Evolutionary conservation across 768 basidiomycete species (phyloP).

Genomic region (Xerocomellus intermedius): DNA sequence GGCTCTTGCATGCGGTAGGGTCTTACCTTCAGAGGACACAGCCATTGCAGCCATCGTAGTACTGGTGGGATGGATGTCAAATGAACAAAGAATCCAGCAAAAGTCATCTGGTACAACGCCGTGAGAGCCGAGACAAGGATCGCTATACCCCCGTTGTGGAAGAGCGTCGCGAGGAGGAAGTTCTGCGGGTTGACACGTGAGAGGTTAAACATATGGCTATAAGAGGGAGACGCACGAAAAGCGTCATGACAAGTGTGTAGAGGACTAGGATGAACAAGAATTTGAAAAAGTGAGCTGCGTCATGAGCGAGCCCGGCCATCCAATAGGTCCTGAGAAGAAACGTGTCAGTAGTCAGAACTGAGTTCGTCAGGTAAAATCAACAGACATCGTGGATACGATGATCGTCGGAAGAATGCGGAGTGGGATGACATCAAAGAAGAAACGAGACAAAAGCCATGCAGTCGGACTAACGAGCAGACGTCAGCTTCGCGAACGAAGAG

Average conservation of each 20-base stretch:
- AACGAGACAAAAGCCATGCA: conserved; percentile 85
- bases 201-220: neutral
- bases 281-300: conserved; percentile 89
- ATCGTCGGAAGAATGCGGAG: conserved; percentile 88
- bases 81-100: conserved; percentile 92
- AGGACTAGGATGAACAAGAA: conserved; percentile 87
- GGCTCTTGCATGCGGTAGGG: neutral
- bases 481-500: neutral
- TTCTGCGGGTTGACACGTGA: conserved; percentile 49
- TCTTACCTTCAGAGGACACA: conserved; percentile 69
- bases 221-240: conserved; percentile 58
- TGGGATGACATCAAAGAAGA: conserved; percentile 88
- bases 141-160: conserved; percentile 86
- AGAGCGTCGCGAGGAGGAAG: conserved; percentile 82
- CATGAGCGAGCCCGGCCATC: conserved; percentile 88
- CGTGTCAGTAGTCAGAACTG: conserved; percentile 3
- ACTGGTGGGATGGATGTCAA: conserved; percentile 82
- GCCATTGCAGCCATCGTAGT: conserved; percentile 90
- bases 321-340: conserved; percentile 67
- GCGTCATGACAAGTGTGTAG: conserved; percentile 81
- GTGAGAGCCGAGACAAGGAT: conserved; percentile 81
- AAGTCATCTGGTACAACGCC: conserved; percentile 82
- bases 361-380: neutral
- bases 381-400: conserved; percentile 79
- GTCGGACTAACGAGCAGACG: conserved; percentile 55